These are phyloP conservation scores for Tolypocladium endophyticum DNA, from an alignment of 2,329 filamentous ascomycete species.

Conservation along the genomic window DNA sequence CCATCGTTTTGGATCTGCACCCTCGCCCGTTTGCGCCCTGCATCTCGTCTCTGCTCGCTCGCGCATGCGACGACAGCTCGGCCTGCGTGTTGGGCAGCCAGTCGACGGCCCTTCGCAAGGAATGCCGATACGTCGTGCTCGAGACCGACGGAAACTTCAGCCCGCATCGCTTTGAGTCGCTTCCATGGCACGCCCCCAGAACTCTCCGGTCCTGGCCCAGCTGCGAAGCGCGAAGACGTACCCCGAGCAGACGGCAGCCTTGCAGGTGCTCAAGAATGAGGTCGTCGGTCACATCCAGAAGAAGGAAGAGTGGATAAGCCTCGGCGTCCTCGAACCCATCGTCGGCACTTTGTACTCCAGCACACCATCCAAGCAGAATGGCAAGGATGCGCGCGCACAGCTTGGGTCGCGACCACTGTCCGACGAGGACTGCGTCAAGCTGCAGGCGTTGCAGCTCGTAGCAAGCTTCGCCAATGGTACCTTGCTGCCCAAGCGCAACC, in stretches of 20 bases:
- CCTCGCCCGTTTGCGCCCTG: background rate
- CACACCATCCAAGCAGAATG: slow-evolving; percentile 21
- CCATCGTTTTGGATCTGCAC: background rate
- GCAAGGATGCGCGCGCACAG: slow-evolving; percentile 25
- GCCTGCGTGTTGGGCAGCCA: background rate
- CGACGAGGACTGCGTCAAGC: slow-evolving; percentile 55
- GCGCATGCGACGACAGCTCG: slow-evolving; percentile 1
- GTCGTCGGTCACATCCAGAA: slow-evolving; percentile 78
- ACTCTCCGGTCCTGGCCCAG: slow-evolving; percentile 43
- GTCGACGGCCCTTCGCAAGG: slow-evolving; percentile 1
- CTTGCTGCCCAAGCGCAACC: slow-evolving; percentile 8
- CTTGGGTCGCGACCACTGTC: slow-evolving; percentile 30
- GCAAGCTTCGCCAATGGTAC: slow-evolving; percentile 76
- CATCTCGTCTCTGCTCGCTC: background rate
- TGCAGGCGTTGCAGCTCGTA: slow-evolving; percentile 78
- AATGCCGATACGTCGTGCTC: slow-evolving; percentile 5
- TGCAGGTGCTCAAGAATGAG: slow-evolving; percentile 76
- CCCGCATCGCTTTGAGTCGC: slow-evolving; percentile 4
- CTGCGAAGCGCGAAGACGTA: slow-evolving; percentile 42
- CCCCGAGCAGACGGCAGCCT: slow-evolving; percentile 44
- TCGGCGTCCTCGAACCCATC: slow-evolving; percentile 55
- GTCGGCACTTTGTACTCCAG: slow-evolving; percentile 33
- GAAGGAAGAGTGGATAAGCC: slow-evolving; percentile 68
- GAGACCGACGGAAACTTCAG: slow-evolving; percentile 2
- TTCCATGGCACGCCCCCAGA: slow-evolving; percentile 43